A percentile compares a stretch with the other conserved stretches of the same genome.
phyloP scores from a whole-genome alignment of 2,329 filamentous ascomycete genomes.

The Aspergillus fijiensis region DNA sequence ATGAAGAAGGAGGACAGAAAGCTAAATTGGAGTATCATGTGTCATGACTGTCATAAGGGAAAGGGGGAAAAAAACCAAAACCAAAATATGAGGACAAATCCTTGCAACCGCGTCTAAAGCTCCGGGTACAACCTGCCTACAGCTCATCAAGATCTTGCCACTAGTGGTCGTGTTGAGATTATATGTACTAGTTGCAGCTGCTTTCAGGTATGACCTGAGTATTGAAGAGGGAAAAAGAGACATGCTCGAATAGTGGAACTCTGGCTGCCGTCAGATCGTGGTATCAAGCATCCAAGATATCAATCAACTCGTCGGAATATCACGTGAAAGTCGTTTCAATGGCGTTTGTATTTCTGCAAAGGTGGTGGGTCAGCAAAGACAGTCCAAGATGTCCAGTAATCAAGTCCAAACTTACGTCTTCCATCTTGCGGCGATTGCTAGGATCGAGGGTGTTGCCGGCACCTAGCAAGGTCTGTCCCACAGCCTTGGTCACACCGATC shows the following conservation, averaged over 20 bases:
- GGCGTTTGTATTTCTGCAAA: slow-evolving; percentile 45
- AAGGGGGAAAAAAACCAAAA: background rate
- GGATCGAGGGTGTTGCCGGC: slow-evolving; percentile 90
- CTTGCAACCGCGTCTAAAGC: background rate
- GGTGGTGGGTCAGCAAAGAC: background rate
- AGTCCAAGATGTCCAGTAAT: background rate
- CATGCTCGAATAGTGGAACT: background rate
- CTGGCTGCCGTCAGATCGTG: background rate
- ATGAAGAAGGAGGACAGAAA: slow-evolving; percentile 1
- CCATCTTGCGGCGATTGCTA: slow-evolving; percentile 73
- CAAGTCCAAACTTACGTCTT: slow-evolving; percentile 69
- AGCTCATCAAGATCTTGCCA: background rate
- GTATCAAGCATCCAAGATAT: background rate
- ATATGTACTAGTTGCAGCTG: too few species aligned
- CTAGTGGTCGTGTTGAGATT: too few species aligned
- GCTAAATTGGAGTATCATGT: slow-evolving; percentile 7
- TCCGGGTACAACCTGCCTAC: background rate
- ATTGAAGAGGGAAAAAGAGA: background rate
- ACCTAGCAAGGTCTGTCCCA: slow-evolving; percentile 85
- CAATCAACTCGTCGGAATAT: background rate
- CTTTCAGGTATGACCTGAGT: background rate
- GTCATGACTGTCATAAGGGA: background rate
- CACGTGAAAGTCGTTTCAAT: slow-evolving; percentile 23
- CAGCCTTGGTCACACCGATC: slow-evolving; percentile 83
- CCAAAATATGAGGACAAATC: background rate